Evolutionary conservation across 306 rosid species (phyloP).

Genomic region (Sicyos edulis): DNA sequence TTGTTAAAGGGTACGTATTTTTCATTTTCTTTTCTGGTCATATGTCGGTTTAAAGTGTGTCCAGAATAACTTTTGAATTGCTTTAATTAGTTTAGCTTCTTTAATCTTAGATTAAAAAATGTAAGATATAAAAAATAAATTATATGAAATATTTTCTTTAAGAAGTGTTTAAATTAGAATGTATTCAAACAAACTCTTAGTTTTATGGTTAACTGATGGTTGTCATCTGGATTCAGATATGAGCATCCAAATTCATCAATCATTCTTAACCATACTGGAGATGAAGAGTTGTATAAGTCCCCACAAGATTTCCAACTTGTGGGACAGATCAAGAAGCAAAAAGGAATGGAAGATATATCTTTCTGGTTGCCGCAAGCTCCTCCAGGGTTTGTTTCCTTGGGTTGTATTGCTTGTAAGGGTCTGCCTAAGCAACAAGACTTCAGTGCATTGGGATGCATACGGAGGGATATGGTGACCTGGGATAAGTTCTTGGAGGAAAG

Average conservation of each 20-base stretch:
- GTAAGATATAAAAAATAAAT: no score
- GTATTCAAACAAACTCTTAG: not conserved
- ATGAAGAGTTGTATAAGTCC: slow-evolving; percentile 54
- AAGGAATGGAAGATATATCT: slow-evolving; percentile 68
- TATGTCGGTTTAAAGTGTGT: not conserved
- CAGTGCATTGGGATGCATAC: slow-evolving; percentile 68
- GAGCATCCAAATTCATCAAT: slow-evolving; percentile 87
- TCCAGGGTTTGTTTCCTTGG: slow-evolving; percentile 87
- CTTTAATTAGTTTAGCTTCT: no score
- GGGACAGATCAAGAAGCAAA: slow-evolving; percentile 80
- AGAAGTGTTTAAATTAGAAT: not conserved
- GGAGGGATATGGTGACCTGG: slow-evolving; percentile 80
- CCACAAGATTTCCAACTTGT: slow-evolving; percentile 78
- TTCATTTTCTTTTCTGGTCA: slow-evolving; percentile 19
- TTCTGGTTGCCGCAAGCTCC: slow-evolving; percentile 98
- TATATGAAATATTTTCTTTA: no score
- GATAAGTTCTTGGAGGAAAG: slow-evolving; percentile 81
- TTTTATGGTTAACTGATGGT: slow-evolving; percentile 19
- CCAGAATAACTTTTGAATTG: no score
- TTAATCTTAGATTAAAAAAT: no score
- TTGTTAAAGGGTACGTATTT: slow-evolving; percentile 59
- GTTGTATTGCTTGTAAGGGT: slow-evolving; percentile 77
- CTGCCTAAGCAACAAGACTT: slow-evolving; percentile 66
- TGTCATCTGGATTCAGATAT: slow-evolving; percentile 43
- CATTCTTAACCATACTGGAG: slow-evolving; percentile 66